A percentile compares a stretch with the other conserved stretches of the same genome.
These are phyloP conservation scores for Beauveria sp. DNA, from an alignment of 2,329 filamentous ascomycete species.

Conservation along the genomic window DNA sequence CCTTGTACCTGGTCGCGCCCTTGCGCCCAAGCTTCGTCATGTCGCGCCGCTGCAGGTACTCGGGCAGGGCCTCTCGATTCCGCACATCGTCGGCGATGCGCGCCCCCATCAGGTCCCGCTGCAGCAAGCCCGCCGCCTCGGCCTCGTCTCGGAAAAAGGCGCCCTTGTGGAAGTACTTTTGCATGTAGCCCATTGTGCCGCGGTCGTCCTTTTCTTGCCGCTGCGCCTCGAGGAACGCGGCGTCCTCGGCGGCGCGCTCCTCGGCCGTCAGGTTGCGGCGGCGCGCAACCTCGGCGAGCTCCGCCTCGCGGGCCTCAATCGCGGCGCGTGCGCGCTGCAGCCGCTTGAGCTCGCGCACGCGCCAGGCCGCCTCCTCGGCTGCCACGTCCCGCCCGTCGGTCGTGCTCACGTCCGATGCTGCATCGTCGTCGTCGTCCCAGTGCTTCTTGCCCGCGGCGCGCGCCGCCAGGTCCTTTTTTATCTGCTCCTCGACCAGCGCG, in stretches of 20 bases:
- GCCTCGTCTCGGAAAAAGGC: conserved; percentile 88
- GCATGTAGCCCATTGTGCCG: conserved; percentile 83
- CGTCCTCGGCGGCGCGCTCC: conserved; percentile 80
- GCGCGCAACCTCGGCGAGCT: conserved; percentile 83
- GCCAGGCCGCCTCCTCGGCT: conserved; percentile 88
- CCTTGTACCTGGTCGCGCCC: conserved; percentile 81
- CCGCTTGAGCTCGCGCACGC: conserved; percentile 80
- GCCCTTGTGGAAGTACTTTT: conserved; percentile 94
- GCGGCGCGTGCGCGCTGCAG: conserved; percentile 79
- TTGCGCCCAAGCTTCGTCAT: conserved; percentile 92
- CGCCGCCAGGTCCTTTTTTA: conserved; percentile 72
- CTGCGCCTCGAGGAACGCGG: conserved; percentile 67
- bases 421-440: conserved; percentile 74
- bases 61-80: conserved; percentile 75
- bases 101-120: conserved; percentile 79
- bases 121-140: conserved; percentile 65
- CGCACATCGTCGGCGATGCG: conserved; percentile 75
- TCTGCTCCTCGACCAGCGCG: conserved; percentile 78
- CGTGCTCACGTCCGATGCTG: conserved; percentile 74
- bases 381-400: conserved; percentile 80
- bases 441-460: conserved; percentile 70
- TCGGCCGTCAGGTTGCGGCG: conserved; percentile 78
- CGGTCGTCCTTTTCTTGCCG: conserved; percentile 69
- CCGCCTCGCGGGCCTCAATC: conserved; percentile 76
- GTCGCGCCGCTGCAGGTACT: conserved; percentile 88